Evolutionary conservation across 805 yeast genomes (phyloP), one percentile per base, ranked within the genome.

Genomic region (Saturnispora kantuleensis): DNA sequence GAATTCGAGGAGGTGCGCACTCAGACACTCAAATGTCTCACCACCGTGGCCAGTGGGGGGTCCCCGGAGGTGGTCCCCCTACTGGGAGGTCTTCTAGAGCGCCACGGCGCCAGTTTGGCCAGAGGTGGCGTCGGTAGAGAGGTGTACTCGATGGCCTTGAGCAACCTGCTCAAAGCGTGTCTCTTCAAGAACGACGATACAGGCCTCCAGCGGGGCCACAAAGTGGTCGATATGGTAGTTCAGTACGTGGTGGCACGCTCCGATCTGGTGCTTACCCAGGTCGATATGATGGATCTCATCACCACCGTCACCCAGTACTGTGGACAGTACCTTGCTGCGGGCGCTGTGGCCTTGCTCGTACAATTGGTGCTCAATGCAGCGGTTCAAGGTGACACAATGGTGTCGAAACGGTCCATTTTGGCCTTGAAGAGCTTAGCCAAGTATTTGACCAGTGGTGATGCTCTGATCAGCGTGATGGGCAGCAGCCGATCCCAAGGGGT

Each of bases 1-100:
- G 68, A 71, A 39, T 77, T 77, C 51, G 66, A 84, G 5, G 89
- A 84, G 51, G 89, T 85, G 1, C 84, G 84, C 56, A 78, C 75
- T 52, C 84, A 81, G 57, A 82, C 93, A 0, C 74, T 84, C 39
- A 76, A 76, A 50, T 73, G 82, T 41, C 57, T 64, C 39, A 55
- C 54, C 35, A 52, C 54, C 5, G 51, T 73, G 32, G 59, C 73
- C n/a, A 26, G 13, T 17, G 16, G 32, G 15, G 36, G 39, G 11
- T 65, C 69, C 12, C 60, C 55, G 28, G 46, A 44, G 34, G 52
- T 74, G 31, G 58, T 63, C 11, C 51, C 56, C 31, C 61, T 59
- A 9, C 26, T 21, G 8, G 26, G 26, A 21, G 26, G 26, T 7
- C 26, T 21, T 6, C 26, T 21, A 21, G 26, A 21, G 26, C 26